Base-by-base conservation (phyloP, 106 monocot species). In the Dioscorea zingiberensis region DNA sequence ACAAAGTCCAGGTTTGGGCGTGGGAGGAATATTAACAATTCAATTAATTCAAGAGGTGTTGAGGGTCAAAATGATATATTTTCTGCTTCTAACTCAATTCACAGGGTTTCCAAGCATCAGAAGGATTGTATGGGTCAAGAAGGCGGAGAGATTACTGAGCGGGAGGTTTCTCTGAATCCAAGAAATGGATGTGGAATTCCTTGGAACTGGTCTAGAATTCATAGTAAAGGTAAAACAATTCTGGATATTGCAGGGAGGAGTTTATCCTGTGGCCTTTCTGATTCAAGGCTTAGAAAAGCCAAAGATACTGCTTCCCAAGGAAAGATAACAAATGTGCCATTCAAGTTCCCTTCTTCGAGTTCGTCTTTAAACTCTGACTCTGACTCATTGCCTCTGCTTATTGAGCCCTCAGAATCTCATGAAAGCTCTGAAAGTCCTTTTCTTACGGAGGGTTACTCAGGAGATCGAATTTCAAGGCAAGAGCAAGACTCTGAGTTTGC, bases 151-250 rank as follows among this genome's bases (percentile, higher is more conserved):
- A 71, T 77, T 45, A 63, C 49, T 21, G 83, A 87, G 25, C 7
- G 64, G 46, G 78, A 87, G 19, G 64, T 69, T 15, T 45, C 79
- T 46, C 64, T 62, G 59, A 85, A 62, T 72, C 69, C 77, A 13
- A 79, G 78, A 63, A 77, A 89, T 69, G 89, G 77, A 32, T 99
- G 98, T 68, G 93, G 98, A 58, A 84, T 98, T 76, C 98, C 86
- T 12, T 89, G 83, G 84, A 89, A 93, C 63, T 99, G 98, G 98
- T 99, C 93, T 16, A 84, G 92, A 55, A 85, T 98, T 69, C 97
- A 98, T 65, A 65, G 93, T 63, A 83, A 80, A 64, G 86, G 97
- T 18, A 98, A 82, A 62, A 78, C 82, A 38, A 77, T 98, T 56
- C 77, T 92, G n/a, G 92, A 92, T 74, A 84, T 67, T 44, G 90